Evolutionary conservation across 495 filamentous ascomycete species (phyloP).

Genomic region (Trichoderma virens): DNA sequence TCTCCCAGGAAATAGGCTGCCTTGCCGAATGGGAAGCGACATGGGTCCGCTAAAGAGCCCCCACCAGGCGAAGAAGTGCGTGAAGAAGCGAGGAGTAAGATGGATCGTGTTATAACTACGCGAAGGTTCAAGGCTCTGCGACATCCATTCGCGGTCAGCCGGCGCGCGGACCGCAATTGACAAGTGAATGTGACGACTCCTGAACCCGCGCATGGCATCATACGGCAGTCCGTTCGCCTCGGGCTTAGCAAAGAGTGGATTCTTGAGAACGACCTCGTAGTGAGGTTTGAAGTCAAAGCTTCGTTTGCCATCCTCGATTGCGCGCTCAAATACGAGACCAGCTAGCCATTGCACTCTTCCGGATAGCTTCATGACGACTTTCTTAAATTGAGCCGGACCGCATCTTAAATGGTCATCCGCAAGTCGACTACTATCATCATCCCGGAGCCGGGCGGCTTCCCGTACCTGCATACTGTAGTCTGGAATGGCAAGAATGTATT

Average conservation of each 20-base stretch:
- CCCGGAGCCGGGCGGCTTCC: conserved; percentile 49
- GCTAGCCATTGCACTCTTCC: conserved; percentile 87
- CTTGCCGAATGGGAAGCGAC: conserved; percentile 91
- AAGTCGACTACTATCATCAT: conserved; percentile 50
- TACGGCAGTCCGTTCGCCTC: conserved; percentile 50
- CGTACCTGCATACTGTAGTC: conserved; percentile 87
- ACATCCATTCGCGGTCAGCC: conserved; percentile 68
- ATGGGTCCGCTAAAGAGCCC: conserved; percentile 89
- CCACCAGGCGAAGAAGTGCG: conserved; percentile 98
- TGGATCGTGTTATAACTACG: conserved; percentile 93
- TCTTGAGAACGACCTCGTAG: conserved; percentile 81
- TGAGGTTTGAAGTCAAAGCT: conserved; percentile 87
- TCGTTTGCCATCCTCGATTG: conserved; percentile 53
- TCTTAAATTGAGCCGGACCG: conserved; percentile 72
- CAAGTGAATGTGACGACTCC: conserved; percentile 91
- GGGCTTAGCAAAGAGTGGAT: conserved; percentile 62
- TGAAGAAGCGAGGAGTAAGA: conserved; percentile 89
- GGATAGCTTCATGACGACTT: conserved; percentile 96
- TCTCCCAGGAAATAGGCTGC: conserved; percentile 76
- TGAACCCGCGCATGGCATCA: conserved; percentile 88
- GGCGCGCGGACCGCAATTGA: conserved; percentile 85
- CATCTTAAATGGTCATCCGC: conserved; percentile 61
- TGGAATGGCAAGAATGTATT: conserved; percentile 88
- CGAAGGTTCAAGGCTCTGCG: conserved; percentile 62
- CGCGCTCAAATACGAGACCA: conserved; percentile 85